Evolutionary conservation across 768 basidiomycete genomes (phyloP).

Genomic region (Russula sp.): DNA sequence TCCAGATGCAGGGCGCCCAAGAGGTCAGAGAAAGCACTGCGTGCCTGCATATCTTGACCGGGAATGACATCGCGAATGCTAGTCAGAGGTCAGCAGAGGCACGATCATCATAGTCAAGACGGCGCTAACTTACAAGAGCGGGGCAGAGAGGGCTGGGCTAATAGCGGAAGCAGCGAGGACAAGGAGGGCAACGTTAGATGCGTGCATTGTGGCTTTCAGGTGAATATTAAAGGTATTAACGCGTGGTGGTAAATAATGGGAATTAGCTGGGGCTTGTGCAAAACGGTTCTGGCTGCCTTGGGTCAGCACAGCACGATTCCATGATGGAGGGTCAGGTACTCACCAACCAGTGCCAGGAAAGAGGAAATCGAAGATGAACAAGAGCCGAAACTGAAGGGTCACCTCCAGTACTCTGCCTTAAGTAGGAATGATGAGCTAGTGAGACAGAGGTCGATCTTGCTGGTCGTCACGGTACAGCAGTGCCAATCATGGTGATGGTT

Average conservation of each 20-base stretch:
- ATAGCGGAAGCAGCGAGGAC: background rate
- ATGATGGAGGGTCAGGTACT: background rate
- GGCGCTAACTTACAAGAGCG: background rate
- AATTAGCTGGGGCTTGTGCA: background rate
- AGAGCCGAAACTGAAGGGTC: background rate
- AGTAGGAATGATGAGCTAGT: background rate
- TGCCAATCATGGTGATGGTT: too few species aligned
- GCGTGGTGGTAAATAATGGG: background rate
- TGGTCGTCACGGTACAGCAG: too few species aligned
- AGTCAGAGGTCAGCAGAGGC: background rate
- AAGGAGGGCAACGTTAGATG: background rate
- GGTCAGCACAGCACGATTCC: background rate
- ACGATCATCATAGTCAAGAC: background rate
- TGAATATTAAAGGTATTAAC: background rate
- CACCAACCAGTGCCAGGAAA: slow-evolving; percentile 5
- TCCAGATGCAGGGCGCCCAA: too few species aligned
- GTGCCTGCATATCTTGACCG: too few species aligned
- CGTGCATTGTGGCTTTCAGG: background rate
- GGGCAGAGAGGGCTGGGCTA: background rate
- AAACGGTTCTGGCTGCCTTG: background rate
- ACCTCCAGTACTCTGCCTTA: background rate
- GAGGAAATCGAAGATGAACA: background rate
- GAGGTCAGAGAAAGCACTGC: too few species aligned
- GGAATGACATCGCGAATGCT: too few species aligned
- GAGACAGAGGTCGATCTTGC: too few species aligned